Base-by-base conservation (phyloP, 1,284 basidiomycete species). In the Cerioporus squamosus region DNA sequence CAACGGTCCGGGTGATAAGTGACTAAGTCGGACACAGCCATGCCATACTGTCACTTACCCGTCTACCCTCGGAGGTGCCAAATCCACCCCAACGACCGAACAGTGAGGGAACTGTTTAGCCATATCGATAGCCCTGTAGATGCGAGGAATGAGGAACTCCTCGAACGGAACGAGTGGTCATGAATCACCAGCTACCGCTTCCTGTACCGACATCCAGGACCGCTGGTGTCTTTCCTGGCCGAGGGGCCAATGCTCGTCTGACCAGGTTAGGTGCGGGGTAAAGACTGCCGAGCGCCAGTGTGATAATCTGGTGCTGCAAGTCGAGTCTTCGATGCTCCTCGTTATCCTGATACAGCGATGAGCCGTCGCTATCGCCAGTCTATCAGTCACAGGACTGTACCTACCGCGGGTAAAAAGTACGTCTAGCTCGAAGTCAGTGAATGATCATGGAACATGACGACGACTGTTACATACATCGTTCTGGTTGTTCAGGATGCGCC, bases 301-400 rank as follows among this genome's bases (percentile, higher is more conserved):
- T 73, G 51, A 73, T 69, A 10, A 73, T 64, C 47, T 70, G 68
- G 57, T 75, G 74, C 49, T 76, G 74, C 20, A 74, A 57, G 57
- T 74, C 74, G 15, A 76, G 64, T 24, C 74, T 69, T 42, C 71
- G 63, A 53, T 75, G 74, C 56, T 76, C 74, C 59, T 72, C 70
- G 36, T 65, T 61, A 48, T 76, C 74, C 74, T 75, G 45, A 38
- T 22, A 17, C 24, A 31, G 43, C 42, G 10, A 17, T 15, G 24
- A 44, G 47, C n/a, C 48, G 33, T 44, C 39, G 5, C 12, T 43
- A 36, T 61, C 44, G 51, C 26, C 10, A 42, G 22, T 29, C 15
- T 14, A 12, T 20, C n/a, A 29, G 24, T 44, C 53, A 51, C 23
- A 26, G 5, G 49, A 57, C 22, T 24, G 45, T 61, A 45, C 57